A percentile compares a stretch with the other conserved stretches of the same genome.
Conservation (phyloP, 2,329 filamentous ascomycete genomes). For the Didymella keratinophila region DNA sequence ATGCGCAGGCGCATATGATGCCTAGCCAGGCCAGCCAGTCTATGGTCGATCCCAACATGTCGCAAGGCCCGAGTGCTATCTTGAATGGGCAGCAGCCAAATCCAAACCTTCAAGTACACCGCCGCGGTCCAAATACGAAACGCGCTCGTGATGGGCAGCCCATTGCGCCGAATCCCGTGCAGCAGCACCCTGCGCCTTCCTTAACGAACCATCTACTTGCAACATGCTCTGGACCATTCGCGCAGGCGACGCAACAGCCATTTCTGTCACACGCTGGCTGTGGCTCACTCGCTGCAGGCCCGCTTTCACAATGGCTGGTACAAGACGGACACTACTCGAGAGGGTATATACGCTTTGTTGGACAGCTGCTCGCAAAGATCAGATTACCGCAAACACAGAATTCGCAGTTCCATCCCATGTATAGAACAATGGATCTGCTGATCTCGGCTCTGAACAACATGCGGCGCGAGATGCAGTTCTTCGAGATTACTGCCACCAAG, state of each 20-base stretch:
- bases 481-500: slow-evolving; percentile 68
- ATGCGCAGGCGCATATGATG: slow-evolving; percentile 51
- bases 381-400: slow-evolving; percentile 59
- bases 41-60: slow-evolving; percentile 25
- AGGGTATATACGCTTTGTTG: slow-evolving; percentile 72
- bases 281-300: slow-evolving; percentile 64
- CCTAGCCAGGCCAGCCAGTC: slow-evolving; percentile 29
- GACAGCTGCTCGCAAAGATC: slow-evolving; percentile 69
- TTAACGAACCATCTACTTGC: slow-evolving; percentile 66
- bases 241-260: slow-evolving; percentile 67
- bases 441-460: slow-evolving; percentile 72
- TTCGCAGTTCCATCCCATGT: slow-evolving; percentile 58
- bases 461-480: slow-evolving; percentile 71
- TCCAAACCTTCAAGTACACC: slow-evolving; percentile 57
- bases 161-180: slow-evolving; percentile 41
- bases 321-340: slow-evolving; percentile 77
- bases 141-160: slow-evolving; percentile 49
- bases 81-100: slow-evolving; percentile 58
- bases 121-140: slow-evolving; percentile 54
- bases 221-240: slow-evolving; percentile 58
- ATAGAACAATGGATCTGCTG: slow-evolving; percentile 67
- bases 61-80: slow-evolving; percentile 46
- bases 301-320: slow-evolving; percentile 71
- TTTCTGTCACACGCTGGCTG: slow-evolving; percentile 72
- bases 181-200: slow-evolving; percentile 50